These are phyloP conservation scores for Nothomitra cinnamomea DNA, from an alignment of 2,329 filamentous ascomycete species.

Conservation along the genomic window DNA sequence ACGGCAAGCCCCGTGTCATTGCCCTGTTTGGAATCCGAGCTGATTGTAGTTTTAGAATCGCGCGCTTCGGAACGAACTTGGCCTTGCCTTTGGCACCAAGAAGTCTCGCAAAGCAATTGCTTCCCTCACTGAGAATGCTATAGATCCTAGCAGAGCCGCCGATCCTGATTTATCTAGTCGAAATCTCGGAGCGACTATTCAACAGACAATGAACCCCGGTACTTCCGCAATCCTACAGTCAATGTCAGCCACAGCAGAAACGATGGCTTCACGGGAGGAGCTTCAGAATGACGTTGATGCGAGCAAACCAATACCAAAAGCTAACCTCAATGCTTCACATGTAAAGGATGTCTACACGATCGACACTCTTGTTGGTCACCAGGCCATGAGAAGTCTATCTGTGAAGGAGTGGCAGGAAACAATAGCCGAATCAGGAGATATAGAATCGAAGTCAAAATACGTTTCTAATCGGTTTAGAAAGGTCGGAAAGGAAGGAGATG, in stretches of 20 bases:
- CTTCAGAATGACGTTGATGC: conserved; percentile 47
- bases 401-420: conserved; percentile 60
- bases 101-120: conserved; percentile 67
- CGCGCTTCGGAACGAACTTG: conserved; percentile 45
- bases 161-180: neutral
- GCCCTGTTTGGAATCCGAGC: neutral
- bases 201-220: conserved; percentile 17
- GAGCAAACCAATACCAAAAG: conserved; percentile 54
- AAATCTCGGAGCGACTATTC: neutral
- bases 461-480: conserved; percentile 43
- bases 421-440: conserved; percentile 37
- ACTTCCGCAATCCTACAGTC: conserved; percentile 41
- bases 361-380: conserved; percentile 46
- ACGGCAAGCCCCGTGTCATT: conserved; percentile 13
- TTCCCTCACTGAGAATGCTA: conserved; percentile 53
- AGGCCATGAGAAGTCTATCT: conserved; percentile 49
- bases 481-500: conserved; percentile 32
- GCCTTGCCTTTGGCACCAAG: conserved; percentile 68
- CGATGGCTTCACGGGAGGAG: conserved; percentile 50
- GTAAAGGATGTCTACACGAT: conserved; percentile 59
- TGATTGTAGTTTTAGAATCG: neutral
- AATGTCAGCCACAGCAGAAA: conserved; percentile 42
- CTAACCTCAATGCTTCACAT: conserved; percentile 48
- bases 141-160: conserved; percentile 24
- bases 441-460: conserved; percentile 42